These are phyloP conservation scores for Singerocomus inundabilis DNA, from an alignment of 1,284 basidiomycete species.

Conservation along the genomic window DNA sequence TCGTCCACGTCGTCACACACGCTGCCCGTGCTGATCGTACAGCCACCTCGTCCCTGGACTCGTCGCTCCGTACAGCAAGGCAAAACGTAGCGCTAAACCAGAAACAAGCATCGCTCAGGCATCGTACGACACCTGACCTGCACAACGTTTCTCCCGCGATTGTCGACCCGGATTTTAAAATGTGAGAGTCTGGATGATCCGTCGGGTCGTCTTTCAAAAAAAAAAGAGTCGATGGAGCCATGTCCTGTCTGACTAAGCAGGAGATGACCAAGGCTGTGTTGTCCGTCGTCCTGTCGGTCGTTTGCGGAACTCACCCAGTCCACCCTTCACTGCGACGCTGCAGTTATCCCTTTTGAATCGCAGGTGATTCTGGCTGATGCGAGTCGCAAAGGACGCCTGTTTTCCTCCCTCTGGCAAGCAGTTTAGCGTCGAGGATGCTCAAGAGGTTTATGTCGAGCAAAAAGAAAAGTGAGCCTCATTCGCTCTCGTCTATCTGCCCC, in stretches of 20 bases:
- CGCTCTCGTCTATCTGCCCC: neutral
- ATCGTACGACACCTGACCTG: too few relatives aligned
- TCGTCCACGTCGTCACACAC: too few relatives aligned
- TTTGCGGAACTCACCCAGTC: conserved; percentile 4
- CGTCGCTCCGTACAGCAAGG: neutral
- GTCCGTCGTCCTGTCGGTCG: neutral
- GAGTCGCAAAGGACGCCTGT: conserved; percentile 7
- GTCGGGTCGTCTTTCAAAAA: too few relatives aligned
- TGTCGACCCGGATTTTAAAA: too few relatives aligned
- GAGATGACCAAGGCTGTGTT: conserved; percentile 15
- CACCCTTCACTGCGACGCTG: neutral
- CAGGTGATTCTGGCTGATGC: conserved; percentile 20
- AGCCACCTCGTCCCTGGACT: too few relatives aligned
- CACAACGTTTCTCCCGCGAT: conserved; percentile 1
- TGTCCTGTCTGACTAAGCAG: conserved; percentile 20
- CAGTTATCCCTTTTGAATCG: neutral
- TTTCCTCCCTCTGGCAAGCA: conserved; percentile 36
- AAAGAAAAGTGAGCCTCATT: conserved; percentile 58
- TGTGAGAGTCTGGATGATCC: neutral
- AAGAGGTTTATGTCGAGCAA: conserved; percentile 69
- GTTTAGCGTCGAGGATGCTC: conserved; percentile 61
- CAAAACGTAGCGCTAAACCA: too few relatives aligned
- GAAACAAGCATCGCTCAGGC: too few relatives aligned
- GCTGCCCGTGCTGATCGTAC: too few relatives aligned
- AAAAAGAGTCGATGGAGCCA: too few relatives aligned